Base-by-base conservation (phyloP, 2,329 filamentous ascomycete genomes). In the Fusarium compactum region DNA sequence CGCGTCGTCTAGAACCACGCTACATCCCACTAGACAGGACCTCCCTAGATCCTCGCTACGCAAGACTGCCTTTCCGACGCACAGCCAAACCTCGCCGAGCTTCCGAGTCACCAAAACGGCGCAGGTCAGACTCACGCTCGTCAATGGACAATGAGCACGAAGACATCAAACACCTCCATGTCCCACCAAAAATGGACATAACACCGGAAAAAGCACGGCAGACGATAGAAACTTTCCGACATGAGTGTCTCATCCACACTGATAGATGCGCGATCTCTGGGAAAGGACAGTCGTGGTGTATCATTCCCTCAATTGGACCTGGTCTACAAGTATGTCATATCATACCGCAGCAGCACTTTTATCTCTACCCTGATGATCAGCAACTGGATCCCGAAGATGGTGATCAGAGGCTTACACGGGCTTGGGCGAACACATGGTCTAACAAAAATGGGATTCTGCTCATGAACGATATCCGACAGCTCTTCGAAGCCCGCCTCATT, bases 291-390 rank as follows among this genome's bases (percentile, higher is more conserved):
- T 69, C 69, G 0, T 72, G 65, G 72, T 72, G 54, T 47, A 18
- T 58, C 0, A 57, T 24, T 14, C 64, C 60, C 0, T 34, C 44
- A 0, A 30, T 70, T 14, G 66, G 71, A 4, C 73, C 70, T 6
- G 70, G 50, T 5, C 10, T 75, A 3, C 56, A 74, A 18, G 71
- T 67, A 5, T 75, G 70, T 6, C 68, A 75, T 24, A 72, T 75
- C 50, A 40, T 75, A 15, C 70, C 70, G 2, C 70, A 70, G 38
- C 52, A 67, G 2, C 70, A 75, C 12, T 75, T 70, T 12, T 55
- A 74, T 22, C 22, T 69, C 1, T 74, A 73, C 20, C 68, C 70
- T 5, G 58, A 74, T 38, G 24, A 29, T 6, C 18, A 29, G 2
- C 15, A 22, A 2, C 24, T 8, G 48, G 18, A 27, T 10, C 2